Evolutionary conservation across 169 alveolate genomes (phyloP).

Genomic region (Plasmodium coatneyi): DNA sequence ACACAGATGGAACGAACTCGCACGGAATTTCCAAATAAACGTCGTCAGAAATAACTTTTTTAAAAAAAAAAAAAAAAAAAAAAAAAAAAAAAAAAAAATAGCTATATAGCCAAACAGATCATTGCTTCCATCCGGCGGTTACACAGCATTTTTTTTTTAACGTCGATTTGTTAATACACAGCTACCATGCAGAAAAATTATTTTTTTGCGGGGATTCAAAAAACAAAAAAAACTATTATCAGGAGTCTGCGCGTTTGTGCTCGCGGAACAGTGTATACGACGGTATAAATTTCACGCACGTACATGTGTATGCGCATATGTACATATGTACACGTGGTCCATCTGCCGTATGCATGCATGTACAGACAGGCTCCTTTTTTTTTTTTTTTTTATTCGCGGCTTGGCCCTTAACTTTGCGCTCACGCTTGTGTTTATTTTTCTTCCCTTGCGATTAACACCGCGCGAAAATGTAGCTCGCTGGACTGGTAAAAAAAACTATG

Average conservation of each 20-base stretch:
- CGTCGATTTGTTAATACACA: not conserved
- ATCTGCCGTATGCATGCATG: not conserved
- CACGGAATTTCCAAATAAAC: not conserved
- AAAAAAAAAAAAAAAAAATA: not conserved
- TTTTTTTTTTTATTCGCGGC: not conserved
- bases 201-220: not conserved
- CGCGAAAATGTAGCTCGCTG: not conserved
- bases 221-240: not conserved
- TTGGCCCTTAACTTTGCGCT: not conserved
- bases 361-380: not conserved
- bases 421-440: not conserved
- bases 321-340: not conserved
- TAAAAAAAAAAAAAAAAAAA: not conserved
- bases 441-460: not conserved
- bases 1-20: not conserved
- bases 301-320: not conserved
- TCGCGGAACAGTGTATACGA: not conserved
- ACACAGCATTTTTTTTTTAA: not conserved
- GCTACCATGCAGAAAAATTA: not conserved
- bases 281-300: not conserved
- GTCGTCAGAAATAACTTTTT: not conserved
- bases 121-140: not conserved
- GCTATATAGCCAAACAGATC: not conserved
- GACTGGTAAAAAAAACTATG: not conserved
- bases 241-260: not conserved